These are phyloP conservation scores for Euphorbia celastroides DNA, from an alignment of 441 rosid genomes.

Conservation along the genomic window DNA sequence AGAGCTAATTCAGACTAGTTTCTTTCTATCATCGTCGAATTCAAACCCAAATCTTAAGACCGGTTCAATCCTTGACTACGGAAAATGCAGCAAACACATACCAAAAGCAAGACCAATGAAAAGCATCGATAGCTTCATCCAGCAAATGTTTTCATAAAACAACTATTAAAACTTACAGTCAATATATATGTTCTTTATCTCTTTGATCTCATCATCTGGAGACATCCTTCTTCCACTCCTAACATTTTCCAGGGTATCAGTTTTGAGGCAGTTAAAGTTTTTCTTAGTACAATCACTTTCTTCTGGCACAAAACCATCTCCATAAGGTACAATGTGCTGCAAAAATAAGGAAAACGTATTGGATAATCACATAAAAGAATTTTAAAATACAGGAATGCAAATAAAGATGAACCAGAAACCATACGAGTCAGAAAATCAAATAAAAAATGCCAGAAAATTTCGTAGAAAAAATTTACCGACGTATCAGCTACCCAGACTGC, in stretches of 20 bases:
- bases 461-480: constrained; percentile 37
- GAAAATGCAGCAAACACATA: constrained; percentile 11
- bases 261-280: constrained; percentile 35
- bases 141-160: not conserved
- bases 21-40: not conserved
- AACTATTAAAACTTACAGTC: constrained; percentile 66
- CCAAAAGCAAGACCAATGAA: not conserved
- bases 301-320: constrained; percentile 38
- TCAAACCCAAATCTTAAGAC: not conserved
- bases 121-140: constrained; percentile 3
- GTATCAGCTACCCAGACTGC: constrained; percentile 86
- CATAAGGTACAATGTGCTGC: constrained; percentile 74
- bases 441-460: not conserved
- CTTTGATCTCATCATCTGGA: constrained; percentile 64
- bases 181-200: constrained; percentile 88
- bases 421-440: not conserved
- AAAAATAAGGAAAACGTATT: constrained; percentile 2
- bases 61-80: constrained; percentile 3
- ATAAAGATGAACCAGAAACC: not conserved
- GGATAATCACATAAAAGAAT: not conserved
- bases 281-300: constrained; percentile 35
- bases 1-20: not conserved
- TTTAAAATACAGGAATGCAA: constrained; percentile 10
- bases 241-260: constrained; percentile 35
- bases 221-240: constrained; percentile 45